Conservation (phyloP, 495 filamentous ascomycete genomes). For the Penicillium paradoxum region DNA sequence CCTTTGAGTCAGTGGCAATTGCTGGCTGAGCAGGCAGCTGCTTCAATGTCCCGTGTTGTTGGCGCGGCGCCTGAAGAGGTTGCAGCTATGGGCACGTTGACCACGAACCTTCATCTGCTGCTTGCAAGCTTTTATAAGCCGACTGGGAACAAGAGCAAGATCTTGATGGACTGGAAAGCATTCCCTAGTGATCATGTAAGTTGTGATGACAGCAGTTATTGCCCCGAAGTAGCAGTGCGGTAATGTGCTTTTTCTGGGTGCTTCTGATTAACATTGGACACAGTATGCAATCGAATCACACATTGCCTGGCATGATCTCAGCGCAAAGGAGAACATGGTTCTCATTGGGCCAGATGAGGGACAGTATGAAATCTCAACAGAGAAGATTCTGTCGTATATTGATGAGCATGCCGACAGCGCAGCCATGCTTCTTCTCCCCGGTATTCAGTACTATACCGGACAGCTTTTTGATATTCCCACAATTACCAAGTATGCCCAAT, state of each 20-base stretch:
- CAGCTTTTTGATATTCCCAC: slow-evolving; percentile 81
- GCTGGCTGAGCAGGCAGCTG: slow-evolving; percentile 64
- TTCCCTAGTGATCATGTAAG: slow-evolving; percentile 89
- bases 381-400: slow-evolving; percentile 71
- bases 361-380: slow-evolving; percentile 54
- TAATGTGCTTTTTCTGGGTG: neutral
- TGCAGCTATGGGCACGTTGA: slow-evolving; percentile 89
- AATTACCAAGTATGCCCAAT: slow-evolving; percentile 77
- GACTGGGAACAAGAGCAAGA: slow-evolving; percentile 67
- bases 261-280: neutral
- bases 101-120: slow-evolving; percentile 83
- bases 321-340: slow-evolving; percentile 66
- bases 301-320: slow-evolving; percentile 69
- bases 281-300: slow-evolving; percentile 94
- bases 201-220: neutral
- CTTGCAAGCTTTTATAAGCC: slow-evolving; percentile 90
- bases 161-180: slow-evolving; percentile 88
- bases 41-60: slow-evolving; percentile 74
- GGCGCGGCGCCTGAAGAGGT: slow-evolving; percentile 75
- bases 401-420: slow-evolving; percentile 67
- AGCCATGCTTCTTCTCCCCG: slow-evolving; percentile 79
- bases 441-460: slow-evolving; percentile 94
- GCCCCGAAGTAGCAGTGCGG: neutral
- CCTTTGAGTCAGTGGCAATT: slow-evolving; percentile 75
- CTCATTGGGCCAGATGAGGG: slow-evolving; percentile 60